Base-by-base conservation (phyloP, 164 flowering plant species). In the Chimonanthus praecox region DNA sequence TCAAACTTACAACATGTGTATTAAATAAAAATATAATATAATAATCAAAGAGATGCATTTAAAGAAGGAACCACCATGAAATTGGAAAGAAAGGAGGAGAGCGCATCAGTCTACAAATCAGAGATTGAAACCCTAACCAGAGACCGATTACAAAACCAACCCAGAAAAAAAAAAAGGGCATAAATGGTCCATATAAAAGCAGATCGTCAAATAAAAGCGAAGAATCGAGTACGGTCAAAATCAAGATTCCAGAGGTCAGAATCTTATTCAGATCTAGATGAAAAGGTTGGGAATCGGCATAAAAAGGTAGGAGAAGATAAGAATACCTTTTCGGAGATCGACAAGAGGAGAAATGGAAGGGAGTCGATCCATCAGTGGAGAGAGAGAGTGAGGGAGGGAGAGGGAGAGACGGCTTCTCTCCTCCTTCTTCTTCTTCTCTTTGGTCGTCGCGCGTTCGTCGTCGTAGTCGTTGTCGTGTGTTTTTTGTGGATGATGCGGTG, bases 261-360 rank as follows among this genome's bases (percentile, higher is more conserved):
- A 48, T 4, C 16, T n/a, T 47, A 68, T 33, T 33, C 48, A 47
- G 50, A 70, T 5, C 47, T 3, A 11, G 47, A 20, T 8, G 16
- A 49, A 33, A 51, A 20, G 44, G 21, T 33, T 33, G 62, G 33
- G 8, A 11, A n/a, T 2, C 60, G 13, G 2, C 33, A 18, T 10
- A 15, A 61, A 69, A 21, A 8, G 13, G 49, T 8, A 9, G 10
- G 16, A 67, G 43, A 58, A 3, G 5, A 20, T 16, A 47, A 48
- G 15, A 54, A n/a, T 70, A 79, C 81, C 81, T 76, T 79, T 79
- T 0, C 78, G 81, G 60, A 76, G 76, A 60, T 78, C 73, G 76
- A 76, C 62, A 47, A 71, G 49, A 47, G 73, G 69, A 43, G 75
- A 72, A 66, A 79, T 50, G 63, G 72, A 73, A 70, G 65, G 68